Conservation (phyloP, 441 rosid genomes). For the Syzygium malaccense region DNA sequence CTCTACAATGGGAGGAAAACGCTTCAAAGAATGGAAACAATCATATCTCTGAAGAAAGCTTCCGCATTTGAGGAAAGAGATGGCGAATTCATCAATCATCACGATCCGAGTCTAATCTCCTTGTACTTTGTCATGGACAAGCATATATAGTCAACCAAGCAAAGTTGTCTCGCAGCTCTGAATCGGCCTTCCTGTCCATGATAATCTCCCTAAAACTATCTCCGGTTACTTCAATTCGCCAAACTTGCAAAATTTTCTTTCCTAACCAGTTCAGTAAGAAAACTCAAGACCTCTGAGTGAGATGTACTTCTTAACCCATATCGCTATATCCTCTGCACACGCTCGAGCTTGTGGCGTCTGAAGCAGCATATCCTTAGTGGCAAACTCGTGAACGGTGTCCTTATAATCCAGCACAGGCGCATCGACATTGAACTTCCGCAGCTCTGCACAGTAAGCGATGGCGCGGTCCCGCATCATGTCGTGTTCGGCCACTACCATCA, state of each 20-base stretch:
- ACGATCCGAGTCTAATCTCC: background rate
- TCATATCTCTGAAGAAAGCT: background rate
- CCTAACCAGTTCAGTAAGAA: constrained; percentile 45
- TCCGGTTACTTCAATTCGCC: background rate
- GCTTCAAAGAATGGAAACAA: background rate
- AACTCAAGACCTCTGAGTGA: constrained; percentile 83
- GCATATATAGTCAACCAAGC: background rate
- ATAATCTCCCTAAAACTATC: background rate
- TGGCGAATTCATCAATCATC: background rate
- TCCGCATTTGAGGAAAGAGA: background rate
- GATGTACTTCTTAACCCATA: constrained; percentile 89
- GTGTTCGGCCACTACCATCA: constrained; percentile 85
- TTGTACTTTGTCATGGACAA: background rate
- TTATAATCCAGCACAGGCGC: constrained; percentile 88
- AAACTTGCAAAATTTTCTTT: background rate
- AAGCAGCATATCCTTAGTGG: constrained; percentile 82
- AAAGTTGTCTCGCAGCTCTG: background rate
- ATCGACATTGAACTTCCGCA: constrained; percentile 82
- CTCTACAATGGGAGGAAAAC: background rate
- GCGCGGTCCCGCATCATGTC: constrained; percentile 98
- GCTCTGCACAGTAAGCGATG: constrained; percentile 81
- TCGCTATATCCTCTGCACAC: constrained; percentile 84
- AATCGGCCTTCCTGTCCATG: background rate
- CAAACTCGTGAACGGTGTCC: constrained; percentile 92
- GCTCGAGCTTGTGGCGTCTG: constrained; percentile 86